These are phyloP conservation scores for Cynanchum wilfordii DNA, from an alignment of 257 asterid genomes.

Conservation along the genomic window DNA sequence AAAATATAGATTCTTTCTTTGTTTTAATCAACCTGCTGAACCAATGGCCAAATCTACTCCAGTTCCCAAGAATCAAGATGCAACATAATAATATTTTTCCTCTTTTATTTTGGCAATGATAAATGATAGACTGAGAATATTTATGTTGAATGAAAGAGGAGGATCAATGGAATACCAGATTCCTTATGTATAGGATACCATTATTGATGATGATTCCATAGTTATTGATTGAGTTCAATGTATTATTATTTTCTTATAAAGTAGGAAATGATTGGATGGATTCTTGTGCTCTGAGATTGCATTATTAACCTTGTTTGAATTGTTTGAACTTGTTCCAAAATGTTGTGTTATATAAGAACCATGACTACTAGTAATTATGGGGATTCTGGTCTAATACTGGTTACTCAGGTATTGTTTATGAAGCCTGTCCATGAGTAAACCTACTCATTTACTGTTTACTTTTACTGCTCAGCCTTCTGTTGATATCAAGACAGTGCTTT, in stretches of 20 bases:
- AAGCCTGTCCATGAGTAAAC: too few relatives aligned
- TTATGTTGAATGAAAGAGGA: background rate
- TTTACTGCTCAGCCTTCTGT: conserved; percentile 63
- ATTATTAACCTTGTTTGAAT: background rate
- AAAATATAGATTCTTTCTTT: background rate
- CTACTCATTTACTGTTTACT: conserved; percentile 15
- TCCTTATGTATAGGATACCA: background rate
- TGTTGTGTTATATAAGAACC: too few relatives aligned
- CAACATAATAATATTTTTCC: background rate
- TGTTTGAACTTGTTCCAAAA: background rate
- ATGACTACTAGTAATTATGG: background rate
- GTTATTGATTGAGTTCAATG: background rate
- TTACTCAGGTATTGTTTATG: background rate
- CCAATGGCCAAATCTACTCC: background rate
- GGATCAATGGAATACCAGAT: background rate
- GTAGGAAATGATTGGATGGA: background rate
- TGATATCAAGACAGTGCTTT: conserved; percentile 90
- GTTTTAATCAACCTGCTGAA: background rate
- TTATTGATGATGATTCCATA: background rate
- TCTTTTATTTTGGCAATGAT: background rate
- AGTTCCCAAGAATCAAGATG: background rate
- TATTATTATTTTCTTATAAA: background rate
- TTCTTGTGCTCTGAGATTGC: background rate
- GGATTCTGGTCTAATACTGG: too few relatives aligned
- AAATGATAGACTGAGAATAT: background rate